A percentile compares a stretch with the other conserved stretches of the same genome.
phyloP scores from a whole-genome alignment of 169 alveolate species.

The Theileria orientalis region DNA sequence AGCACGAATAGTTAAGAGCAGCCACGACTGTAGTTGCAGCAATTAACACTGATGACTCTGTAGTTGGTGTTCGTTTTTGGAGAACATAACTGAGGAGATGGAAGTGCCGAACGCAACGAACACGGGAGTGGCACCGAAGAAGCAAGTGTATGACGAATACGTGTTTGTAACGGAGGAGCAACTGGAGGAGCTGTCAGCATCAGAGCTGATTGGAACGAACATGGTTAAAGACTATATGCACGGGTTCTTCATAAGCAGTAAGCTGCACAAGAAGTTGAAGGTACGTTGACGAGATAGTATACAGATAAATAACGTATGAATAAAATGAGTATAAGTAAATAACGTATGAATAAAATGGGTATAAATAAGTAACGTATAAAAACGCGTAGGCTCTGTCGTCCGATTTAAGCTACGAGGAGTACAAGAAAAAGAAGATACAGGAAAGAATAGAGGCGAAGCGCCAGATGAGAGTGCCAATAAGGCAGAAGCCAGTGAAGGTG shows the following conservation, averaged over 20 bases:
- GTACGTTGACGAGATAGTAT: neutral
- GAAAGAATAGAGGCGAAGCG: conserved; percentile 64
- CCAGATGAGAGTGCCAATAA: conserved; percentile 56
- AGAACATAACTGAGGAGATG: conserved; percentile 94
- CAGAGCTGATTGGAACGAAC: conserved; percentile 90
- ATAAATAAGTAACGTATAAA: neutral
- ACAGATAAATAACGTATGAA: neutral
- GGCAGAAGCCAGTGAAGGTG: conserved; percentile 54
- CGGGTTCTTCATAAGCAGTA: conserved; percentile 83
- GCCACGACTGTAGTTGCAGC: too few relatives aligned
- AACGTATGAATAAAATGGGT: neutral
- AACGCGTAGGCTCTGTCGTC: conserved; percentile 16
- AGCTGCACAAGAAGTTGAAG: conserved; percentile 43
- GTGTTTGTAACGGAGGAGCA: conserved; percentile 92
- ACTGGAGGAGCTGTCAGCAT: conserved; percentile 88
- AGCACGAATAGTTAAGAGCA: too few relatives aligned
- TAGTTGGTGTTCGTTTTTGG: conserved; percentile 94
- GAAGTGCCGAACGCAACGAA: conserved; percentile 80
- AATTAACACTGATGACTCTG: neutral
- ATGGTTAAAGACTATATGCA: conserved; percentile 93
- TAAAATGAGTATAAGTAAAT: neutral
- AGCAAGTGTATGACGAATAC: conserved; percentile 86
- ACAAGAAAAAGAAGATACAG: conserved; percentile 44
- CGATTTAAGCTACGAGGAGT: conserved; percentile 58
- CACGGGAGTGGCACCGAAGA: conserved; percentile 54